These are phyloP conservation scores for Beauveria caledonica DNA, from an alignment of 2,329 filamentous ascomycete genomes.

Conservation along the genomic window DNA sequence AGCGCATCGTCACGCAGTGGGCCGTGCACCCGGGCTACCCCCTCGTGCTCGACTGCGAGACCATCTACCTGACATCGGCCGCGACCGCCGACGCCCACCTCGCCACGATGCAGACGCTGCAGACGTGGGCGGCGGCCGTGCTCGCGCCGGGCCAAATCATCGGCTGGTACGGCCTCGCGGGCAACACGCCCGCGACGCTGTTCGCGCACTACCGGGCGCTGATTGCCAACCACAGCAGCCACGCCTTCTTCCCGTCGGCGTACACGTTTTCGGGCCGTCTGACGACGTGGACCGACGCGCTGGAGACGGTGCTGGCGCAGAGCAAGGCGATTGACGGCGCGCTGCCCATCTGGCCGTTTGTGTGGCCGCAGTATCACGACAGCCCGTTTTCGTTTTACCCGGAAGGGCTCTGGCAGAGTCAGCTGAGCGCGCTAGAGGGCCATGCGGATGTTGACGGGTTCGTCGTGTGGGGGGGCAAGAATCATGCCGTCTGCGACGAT, in stretches of 20 bases:
- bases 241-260: conserved; percentile 11
- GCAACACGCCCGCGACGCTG: neutral
- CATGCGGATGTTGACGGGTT: conserved; percentile 2
- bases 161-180: conserved; percentile 11
- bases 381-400: neutral
- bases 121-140: conserved; percentile 10
- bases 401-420: neutral
- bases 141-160: conserved; percentile 8
- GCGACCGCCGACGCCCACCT: conserved; percentile 7
- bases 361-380: neutral
- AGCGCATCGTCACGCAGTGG: conserved; percentile 7
- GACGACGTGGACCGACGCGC: neutral
- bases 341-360: conserved; percentile 6
- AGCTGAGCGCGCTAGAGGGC: neutral
- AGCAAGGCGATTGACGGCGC: conserved; percentile 2
- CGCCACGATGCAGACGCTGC: conserved; percentile 5
- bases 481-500: conserved; percentile 8
- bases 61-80: conserved; percentile 1
- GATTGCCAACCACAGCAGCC: conserved; percentile 7
- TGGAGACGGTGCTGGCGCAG: neutral
- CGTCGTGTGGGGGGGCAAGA: conserved; percentile 10
- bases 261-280: conserved; percentile 4
- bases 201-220: conserved; percentile 5
- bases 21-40: conserved; percentile 6
- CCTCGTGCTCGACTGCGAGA: conserved; percentile 11